Conservation (phyloP, 1,139 yeast species). For the Yamadazyma siamensis region DNA sequence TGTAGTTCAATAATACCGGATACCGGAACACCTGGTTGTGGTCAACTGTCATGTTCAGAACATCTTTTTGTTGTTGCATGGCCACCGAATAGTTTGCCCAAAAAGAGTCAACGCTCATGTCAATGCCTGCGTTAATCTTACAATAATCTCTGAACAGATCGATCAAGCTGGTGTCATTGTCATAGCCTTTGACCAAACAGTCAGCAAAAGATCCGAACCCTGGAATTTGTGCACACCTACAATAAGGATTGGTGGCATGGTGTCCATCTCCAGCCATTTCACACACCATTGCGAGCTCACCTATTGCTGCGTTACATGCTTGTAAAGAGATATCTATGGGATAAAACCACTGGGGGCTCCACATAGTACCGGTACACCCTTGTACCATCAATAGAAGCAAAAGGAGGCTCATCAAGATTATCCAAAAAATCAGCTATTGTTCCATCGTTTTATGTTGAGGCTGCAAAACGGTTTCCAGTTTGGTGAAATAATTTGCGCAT, state of each 20-base stretch:
- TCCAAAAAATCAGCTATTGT: too few relatives aligned
- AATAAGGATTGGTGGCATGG: conserved; percentile 2
- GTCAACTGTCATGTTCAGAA: conserved; percentile 1
- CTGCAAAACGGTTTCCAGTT: too few relatives aligned
- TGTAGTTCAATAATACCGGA: conserved; percentile 4
- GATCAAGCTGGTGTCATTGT: conserved; percentile 2
- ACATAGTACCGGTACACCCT: conserved; percentile 1
- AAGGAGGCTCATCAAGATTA: too few relatives aligned
- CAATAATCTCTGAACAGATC: conserved; percentile 1
- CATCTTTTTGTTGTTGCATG: conserved; percentile 1
- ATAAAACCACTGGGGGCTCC: conserved; percentile 3
- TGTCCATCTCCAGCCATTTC: conserved; percentile 2
- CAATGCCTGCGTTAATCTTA: not conserved
- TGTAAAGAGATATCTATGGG: conserved; percentile 5
- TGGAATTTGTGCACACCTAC: conserved; percentile 3
- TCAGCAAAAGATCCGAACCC: conserved; percentile 8
- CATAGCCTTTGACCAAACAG: conserved; percentile 5
- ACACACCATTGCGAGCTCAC: conserved; percentile 4
- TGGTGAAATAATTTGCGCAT: too few relatives aligned
- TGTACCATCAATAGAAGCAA: too few relatives aligned
- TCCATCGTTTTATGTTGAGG: too few relatives aligned
- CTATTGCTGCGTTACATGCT: conserved; percentile 4
- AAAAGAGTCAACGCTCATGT: conserved; percentile 1
- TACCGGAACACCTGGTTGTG: conserved; percentile 2
- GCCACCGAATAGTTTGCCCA: conserved; percentile 6